Conservation (phyloP, 2,329 filamentous ascomycete species). For the Chrysoporthe puriensis region DNA sequence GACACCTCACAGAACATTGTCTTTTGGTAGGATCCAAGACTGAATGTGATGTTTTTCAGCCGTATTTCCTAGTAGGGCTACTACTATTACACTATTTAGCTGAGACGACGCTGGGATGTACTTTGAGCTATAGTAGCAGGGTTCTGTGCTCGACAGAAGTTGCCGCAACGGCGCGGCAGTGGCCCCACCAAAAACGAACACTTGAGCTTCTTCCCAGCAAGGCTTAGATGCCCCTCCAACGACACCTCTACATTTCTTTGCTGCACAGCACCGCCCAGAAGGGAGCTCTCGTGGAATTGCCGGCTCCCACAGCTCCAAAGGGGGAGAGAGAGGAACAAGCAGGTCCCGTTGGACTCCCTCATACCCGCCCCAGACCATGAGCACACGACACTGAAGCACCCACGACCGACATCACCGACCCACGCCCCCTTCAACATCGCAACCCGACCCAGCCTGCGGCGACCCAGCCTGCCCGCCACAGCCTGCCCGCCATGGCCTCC, state of each 20-base stretch:
- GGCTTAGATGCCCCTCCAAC: not conserved
- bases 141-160: not conserved
- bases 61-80: too few relatives aligned
- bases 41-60: not conserved
- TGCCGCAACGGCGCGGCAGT: not conserved
- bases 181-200: not conserved
- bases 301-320: not conserved
- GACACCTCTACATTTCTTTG: not conserved
- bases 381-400: conserved; percentile 8
- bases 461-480: not conserved
- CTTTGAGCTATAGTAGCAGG: not conserved
- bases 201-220: not conserved
- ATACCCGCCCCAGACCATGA: conserved; percentile 5
- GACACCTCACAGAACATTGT: too few relatives aligned
- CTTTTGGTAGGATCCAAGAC: too few relatives aligned
- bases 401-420: conserved; percentile 1
- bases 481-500: conserved; percentile 34
- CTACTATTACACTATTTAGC: too few relatives aligned
- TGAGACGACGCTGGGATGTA: too few relatives aligned
- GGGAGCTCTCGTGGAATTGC: not conserved
- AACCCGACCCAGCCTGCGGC: not conserved
- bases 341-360: not conserved
- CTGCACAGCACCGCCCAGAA: not conserved
- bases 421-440: not conserved
- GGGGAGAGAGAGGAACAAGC: not conserved